These are phyloP conservation scores for Thielaviopsis euricoi DNA, from an alignment of 2,329 filamentous ascomycete species.

Conservation along the genomic window DNA sequence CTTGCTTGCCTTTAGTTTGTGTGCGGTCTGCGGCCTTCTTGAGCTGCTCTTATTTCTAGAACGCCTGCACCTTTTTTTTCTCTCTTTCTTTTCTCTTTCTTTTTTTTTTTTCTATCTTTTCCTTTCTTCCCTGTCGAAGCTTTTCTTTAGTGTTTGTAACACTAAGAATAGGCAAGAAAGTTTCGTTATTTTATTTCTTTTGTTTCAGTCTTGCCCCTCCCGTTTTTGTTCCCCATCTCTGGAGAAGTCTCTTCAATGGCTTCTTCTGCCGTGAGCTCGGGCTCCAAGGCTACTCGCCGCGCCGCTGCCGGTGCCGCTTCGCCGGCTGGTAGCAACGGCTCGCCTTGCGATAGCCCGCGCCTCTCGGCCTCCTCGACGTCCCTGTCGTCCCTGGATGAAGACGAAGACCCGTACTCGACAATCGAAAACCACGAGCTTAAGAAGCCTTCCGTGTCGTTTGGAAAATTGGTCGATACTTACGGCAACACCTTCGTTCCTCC, in stretches of 20 bases:
- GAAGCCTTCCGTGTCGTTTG: slow-evolving; percentile 27
- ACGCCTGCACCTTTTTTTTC: neutral
- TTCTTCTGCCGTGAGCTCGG: slow-evolving; percentile 11
- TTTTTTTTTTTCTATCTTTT: neutral
- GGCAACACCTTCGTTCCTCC: slow-evolving; percentile 89
- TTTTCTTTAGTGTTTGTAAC: neutral
- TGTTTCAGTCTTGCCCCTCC: neutral
- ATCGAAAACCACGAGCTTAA: slow-evolving; percentile 13
- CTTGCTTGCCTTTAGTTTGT: no score
- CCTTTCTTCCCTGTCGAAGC: neutral
- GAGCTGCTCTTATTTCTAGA: neutral
- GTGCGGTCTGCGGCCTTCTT: neutral
- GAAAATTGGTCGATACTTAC: slow-evolving; percentile 72
- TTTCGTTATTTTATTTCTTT: neutral
- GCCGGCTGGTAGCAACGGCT: slow-evolving; percentile 29
- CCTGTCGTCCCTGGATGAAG: slow-evolving; percentile 56
- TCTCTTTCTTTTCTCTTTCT: neutral
- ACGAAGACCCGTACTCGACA: slow-evolving; percentile 34
- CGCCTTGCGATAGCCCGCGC: slow-evolving; percentile 42
- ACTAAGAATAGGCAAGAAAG: neutral
- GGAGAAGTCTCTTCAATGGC: slow-evolving; percentile 7
- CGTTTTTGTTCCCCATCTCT: neutral
- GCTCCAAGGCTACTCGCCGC: slow-evolving; percentile 11
- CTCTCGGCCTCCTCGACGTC: slow-evolving; percentile 70
- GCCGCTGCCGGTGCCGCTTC: slow-evolving; percentile 16